These are phyloP conservation scores for Albifimbria verrucaria DNA, from an alignment of 2,329 filamentous ascomycete species.

Conservation along the genomic window DNA sequence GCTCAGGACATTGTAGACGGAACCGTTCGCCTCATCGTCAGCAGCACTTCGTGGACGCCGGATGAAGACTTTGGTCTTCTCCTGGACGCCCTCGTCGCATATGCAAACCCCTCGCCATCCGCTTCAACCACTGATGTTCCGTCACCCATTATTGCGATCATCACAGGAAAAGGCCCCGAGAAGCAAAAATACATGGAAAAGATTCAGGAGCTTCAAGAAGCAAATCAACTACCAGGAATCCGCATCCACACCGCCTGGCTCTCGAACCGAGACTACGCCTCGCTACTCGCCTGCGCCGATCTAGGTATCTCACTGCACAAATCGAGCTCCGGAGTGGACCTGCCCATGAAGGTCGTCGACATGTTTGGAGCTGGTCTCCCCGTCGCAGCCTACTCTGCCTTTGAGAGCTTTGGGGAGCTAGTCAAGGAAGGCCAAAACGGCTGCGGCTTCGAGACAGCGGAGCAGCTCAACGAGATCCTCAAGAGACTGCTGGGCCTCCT, in stretches of 20 bases:
- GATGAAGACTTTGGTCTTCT: conserved; percentile 93
- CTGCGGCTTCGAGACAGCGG: conserved; percentile 72
- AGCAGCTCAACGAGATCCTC: conserved; percentile 63
- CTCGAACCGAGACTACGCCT: conserved; percentile 78
- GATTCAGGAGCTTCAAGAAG: conserved; percentile 58
- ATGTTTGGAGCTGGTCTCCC: conserved; percentile 96
- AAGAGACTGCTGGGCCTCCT: conserved; percentile 56
- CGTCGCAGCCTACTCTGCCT: conserved; percentile 80
- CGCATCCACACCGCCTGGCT: conserved; percentile 82
- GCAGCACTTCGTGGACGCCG: conserved; percentile 94
- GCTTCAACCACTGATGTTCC: conserved; percentile 33
- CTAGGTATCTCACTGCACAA: conserved; percentile 89
- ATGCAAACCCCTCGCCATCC: conserved; percentile 51
- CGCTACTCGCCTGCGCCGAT: conserved; percentile 78
- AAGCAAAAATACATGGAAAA: conserved; percentile 69
- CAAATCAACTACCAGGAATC: conserved; percentile 65
- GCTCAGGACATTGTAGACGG: conserved; percentile 57
- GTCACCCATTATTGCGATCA: conserved; percentile 78
- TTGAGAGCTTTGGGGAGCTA: conserved; percentile 88
- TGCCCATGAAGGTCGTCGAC: conserved; percentile 99
- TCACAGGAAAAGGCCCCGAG: conserved; percentile 90
- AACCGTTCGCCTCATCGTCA: conserved; percentile 70
- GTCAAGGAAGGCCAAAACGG: conserved; percentile 86
- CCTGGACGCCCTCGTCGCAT: conserved; percentile 74
- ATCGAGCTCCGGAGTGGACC: conserved; percentile 88